Evolutionary conservation across 192 early-diverging fungal species (phyloP), one percentile per base, ranked within the genome.

Genomic region (Entomortierella beljakovae): DNA sequence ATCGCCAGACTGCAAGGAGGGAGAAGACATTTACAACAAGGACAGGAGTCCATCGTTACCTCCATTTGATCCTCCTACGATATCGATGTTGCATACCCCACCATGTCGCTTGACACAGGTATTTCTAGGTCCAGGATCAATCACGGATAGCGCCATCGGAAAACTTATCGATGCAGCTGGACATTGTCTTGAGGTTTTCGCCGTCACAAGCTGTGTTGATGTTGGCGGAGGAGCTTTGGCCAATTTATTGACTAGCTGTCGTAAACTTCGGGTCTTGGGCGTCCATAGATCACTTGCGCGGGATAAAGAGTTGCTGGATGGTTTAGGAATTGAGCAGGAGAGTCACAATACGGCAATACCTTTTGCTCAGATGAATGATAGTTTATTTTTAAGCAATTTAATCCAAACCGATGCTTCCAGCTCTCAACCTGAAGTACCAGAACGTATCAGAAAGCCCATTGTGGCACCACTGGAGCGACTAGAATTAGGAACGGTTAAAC

Each of bases 201-300:
- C 68, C 0, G 75, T 79, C 28, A 79, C 67, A 2, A 79, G 75
- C 33, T 79, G 75, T 38, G 75, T 79, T 13, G 75, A 79, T 55
- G 75, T 79, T 46, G 67, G 75, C 6, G 75, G 75, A 34, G 40
- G 55, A 5, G 75, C 75, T 8, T 32, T 79, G 18, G 75, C 75
- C 3, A 52, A 58, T 52, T 40, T 79, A 3, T 55, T 79, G 43
- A 79, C 75, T 33, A 69, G 49, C 23, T 79, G 75, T 29, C 56
- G 61, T 20, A 69, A 46, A 22, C 62, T 79, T 18, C 75, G 75
- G 15, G 75, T 79, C 13, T 33, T 79, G 29, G 68, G 52, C 7
- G 61, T 79, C 13, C 64, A 79, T 65, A 55, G 67, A 3, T 79
- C 75, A 8, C 68, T 79, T 23, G 75, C 75, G 25, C 50, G 66